These are phyloP conservation scores for Vararia minispora DNA, from an alignment of 768 basidiomycete species.

Conservation along the genomic window DNA sequence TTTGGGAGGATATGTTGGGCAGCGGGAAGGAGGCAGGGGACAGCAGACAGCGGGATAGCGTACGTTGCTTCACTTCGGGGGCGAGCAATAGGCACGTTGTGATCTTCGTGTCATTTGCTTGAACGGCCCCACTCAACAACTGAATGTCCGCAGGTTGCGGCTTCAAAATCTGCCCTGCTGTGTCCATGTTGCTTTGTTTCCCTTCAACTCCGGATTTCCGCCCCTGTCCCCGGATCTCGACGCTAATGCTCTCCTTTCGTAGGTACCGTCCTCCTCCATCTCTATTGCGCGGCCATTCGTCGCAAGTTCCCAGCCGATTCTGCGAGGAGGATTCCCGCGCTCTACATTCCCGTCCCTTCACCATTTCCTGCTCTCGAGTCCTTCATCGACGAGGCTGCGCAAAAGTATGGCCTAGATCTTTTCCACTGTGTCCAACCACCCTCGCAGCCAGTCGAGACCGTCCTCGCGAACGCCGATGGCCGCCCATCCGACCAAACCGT, in stretches of 20 bases:
- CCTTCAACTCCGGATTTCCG: neutral
- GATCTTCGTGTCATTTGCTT: conserved; percentile 5
- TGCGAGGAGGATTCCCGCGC: conserved; percentile 41
- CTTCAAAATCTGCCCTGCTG: too few relatives aligned
- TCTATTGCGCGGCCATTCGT: conserved; percentile 67
- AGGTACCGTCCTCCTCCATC: conserved; percentile 94
- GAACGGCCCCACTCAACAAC: too few relatives aligned
- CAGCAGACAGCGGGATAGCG: too few relatives aligned
- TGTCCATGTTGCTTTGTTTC: too few relatives aligned
- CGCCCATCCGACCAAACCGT: conserved; percentile 13
- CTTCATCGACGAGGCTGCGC: conserved; percentile 61
- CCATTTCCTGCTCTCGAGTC: conserved; percentile 77
- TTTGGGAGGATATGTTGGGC: too few relatives aligned
- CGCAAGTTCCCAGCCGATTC: conserved; percentile 25
- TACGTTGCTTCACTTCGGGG: too few relatives aligned
- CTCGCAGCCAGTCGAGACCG: conserved; percentile 32
- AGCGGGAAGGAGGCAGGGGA: too few relatives aligned
- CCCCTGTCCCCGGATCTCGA: neutral
- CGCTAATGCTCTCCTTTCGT: conserved; percentile 5
- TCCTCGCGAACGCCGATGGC: conserved; percentile 24
- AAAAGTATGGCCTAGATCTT: conserved; percentile 65
- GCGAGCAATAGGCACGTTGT: neutral
- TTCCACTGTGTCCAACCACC: conserved; percentile 41
- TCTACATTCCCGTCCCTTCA: conserved; percentile 87
- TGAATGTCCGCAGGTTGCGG: too few relatives aligned